These are phyloP conservation scores for Aspergillus bombycis DNA, from an alignment of 2,329 filamentous ascomycete genomes.

Conservation along the genomic window DNA sequence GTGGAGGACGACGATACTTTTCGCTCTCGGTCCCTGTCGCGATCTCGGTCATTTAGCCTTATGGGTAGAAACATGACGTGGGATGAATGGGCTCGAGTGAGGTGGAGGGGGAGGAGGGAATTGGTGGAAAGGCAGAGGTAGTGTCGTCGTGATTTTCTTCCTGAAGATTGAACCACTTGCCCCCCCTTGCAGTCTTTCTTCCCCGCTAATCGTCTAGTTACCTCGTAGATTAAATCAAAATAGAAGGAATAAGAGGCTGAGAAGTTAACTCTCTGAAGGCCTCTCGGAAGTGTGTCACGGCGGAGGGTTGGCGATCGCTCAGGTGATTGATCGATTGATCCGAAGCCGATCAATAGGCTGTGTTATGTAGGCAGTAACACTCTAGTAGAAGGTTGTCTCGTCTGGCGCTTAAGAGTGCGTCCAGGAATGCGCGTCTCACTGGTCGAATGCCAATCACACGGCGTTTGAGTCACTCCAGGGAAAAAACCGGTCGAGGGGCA, in stretches of 20 bases:
- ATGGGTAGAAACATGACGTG: slow-evolving; percentile 42
- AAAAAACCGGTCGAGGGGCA: slow-evolving; percentile 22
- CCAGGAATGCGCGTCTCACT: slow-evolving; percentile 27
- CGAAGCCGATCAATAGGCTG: slow-evolving; percentile 2
- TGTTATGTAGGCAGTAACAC: not conserved
- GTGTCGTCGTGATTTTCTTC: slow-evolving; percentile 14
- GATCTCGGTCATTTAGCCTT: slow-evolving; percentile 40
- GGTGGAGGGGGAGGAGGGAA: slow-evolving; percentile 26
- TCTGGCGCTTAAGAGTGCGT: slow-evolving; percentile 36
- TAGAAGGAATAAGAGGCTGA: slow-evolving; percentile 3
- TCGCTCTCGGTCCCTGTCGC: slow-evolving; percentile 33
- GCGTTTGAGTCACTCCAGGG: slow-evolving; percentile 35
- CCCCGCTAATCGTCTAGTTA: slow-evolving; percentile 26
- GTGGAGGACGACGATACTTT: slow-evolving; percentile 31
- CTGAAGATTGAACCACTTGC: slow-evolving; percentile 12
- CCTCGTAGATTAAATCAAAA: slow-evolving; percentile 21
- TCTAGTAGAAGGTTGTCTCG: slow-evolving; percentile 13
- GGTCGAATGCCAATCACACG: slow-evolving; percentile 26
- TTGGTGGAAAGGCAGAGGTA: slow-evolving; percentile 14
- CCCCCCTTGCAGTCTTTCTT: slow-evolving; percentile 2
- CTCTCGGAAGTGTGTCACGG: slow-evolving; percentile 15
- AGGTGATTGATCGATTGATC: slow-evolving; percentile 4
- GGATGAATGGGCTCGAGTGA: slow-evolving; percentile 27
- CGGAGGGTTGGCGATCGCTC: slow-evolving; percentile 4
- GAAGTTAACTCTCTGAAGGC: not conserved